Evolutionary conservation across 2,329 filamentous ascomycete genomes (phyloP).

Genomic region (Pseudonectria foliicola): DNA sequence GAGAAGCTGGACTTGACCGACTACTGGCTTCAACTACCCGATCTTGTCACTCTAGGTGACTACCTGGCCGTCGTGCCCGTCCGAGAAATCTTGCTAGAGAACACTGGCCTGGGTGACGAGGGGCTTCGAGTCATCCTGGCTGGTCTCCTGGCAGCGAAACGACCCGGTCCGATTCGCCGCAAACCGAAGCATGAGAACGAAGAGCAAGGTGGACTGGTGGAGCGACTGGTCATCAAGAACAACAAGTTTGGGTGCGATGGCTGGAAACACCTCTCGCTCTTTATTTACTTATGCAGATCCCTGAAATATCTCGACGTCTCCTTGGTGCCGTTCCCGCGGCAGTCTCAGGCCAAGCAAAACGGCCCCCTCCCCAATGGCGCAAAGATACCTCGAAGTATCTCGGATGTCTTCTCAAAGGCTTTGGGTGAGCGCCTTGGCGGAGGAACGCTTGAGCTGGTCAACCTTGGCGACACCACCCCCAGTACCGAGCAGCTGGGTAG

Average conservation of each 20-base stretch:
- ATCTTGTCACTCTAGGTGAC: conserved; percentile 82
- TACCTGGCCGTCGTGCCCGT: conserved; percentile 92
- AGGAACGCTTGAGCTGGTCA: conserved; percentile 69
- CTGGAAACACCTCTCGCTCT: conserved; percentile 86
- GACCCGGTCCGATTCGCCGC: conserved; percentile 48
- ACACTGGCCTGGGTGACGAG: conserved; percentile 81
- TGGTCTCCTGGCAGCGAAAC: conserved; percentile 74
- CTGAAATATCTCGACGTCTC: conserved; percentile 83
- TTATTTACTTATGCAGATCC: conserved; percentile 82
- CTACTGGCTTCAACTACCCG: conserved; percentile 74
- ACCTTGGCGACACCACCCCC: conserved; percentile 72
- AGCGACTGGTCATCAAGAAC: conserved; percentile 82
- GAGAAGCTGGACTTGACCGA: conserved; percentile 76
- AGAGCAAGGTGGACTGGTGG: conserved; percentile 65
- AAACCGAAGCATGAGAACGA: conserved; percentile 36
- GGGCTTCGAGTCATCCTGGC: conserved; percentile 80
- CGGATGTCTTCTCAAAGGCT: conserved; percentile 66
- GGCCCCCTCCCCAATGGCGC: conserved; percentile 26
- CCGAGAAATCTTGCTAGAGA: conserved; percentile 76
- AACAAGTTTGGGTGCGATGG: conserved; percentile 84
- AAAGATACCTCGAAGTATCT: conserved; percentile 27
- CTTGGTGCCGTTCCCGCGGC: conserved; percentile 66
- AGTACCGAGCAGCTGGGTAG: conserved; percentile 62
- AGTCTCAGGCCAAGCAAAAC: conserved; percentile 23
- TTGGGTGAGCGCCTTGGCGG: conserved; percentile 72